Conservation (phyloP, 257 asterid genomes). For the Jacaranda mimosifolia region DNA sequence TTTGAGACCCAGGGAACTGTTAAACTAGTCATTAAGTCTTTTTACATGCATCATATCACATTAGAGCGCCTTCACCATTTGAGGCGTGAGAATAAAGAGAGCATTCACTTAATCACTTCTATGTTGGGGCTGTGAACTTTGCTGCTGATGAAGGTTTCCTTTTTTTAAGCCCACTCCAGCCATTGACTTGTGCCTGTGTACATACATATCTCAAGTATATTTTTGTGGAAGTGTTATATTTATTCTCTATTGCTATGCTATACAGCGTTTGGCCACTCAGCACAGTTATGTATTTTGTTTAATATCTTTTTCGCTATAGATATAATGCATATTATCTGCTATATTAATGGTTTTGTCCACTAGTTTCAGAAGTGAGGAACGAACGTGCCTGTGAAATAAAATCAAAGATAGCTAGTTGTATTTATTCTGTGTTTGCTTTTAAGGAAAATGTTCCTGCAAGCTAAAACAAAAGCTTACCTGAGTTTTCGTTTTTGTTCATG, state of each 20-base stretch:
- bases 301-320: not conserved
- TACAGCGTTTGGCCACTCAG: not conserved
- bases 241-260: not conserved
- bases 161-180: not conserved
- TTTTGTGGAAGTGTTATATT: not conserved
- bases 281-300: not conserved
- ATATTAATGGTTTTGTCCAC: no score
- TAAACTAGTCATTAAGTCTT: constrained; percentile 38
- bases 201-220: not conserved
- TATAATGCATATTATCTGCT: no score
- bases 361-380: no score
- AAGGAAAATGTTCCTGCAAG: no score
- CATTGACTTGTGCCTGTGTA: constrained; percentile 6
- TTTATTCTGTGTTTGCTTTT: no score
- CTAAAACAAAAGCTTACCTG: no score
- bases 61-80: constrained; percentile 25
- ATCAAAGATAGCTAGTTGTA: no score
- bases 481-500: no score
- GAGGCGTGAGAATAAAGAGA: constrained; percentile 31
- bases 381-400: no score
- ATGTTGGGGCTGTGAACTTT: constrained; percentile 25
- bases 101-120: constrained; percentile 4
- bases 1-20: constrained; percentile 29
- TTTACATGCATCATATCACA: constrained; percentile 29
- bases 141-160: constrained; percentile 23